Conservation (phyloP, 805 yeast genomes). For the Nakazawaea ishiwadae region DNA sequence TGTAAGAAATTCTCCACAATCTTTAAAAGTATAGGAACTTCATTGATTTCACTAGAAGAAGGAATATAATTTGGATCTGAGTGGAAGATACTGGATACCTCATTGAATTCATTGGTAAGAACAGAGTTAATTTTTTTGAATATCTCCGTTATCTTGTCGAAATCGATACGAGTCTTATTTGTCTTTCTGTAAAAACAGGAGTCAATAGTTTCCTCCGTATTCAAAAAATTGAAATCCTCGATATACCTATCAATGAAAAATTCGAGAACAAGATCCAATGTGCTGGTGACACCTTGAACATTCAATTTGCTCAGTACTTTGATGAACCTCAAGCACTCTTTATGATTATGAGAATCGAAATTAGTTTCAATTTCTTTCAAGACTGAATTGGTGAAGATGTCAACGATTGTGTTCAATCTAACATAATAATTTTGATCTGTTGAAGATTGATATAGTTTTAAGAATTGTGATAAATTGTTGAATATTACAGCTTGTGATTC, state of each 20-base stretch:
- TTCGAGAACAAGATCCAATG: slow-evolving; percentile 28
- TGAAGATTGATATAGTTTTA: too few relatives aligned
- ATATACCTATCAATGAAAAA: slow-evolving; percentile 26
- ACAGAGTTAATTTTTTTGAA: slow-evolving; percentile 18
- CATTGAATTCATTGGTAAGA: slow-evolving; percentile 23
- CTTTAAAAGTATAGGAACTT: slow-evolving; percentile 29
- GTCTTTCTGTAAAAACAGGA: slow-evolving; percentile 1
- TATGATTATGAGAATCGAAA: slow-evolving; percentile 41
- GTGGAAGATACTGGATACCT: slow-evolving; percentile 23
- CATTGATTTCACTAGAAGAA: slow-evolving; percentile 19
- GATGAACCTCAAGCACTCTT: slow-evolving; percentile 23
- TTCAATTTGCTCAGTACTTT: slow-evolving; percentile 23
- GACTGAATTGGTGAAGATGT: slow-evolving; percentile 68
- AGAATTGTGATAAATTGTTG: slow-evolving; percentile 23
- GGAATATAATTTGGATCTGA: not conserved
- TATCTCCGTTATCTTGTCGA: slow-evolving; percentile 18
- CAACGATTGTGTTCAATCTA: slow-evolving; percentile 49
- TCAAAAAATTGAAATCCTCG: slow-evolving; percentile 24
- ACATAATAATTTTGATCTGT: slow-evolving; percentile 25
- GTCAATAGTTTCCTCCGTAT: slow-evolving; percentile 18
- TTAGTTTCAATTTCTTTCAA: slow-evolving; percentile 63
- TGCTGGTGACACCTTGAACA: slow-evolving; percentile 28
- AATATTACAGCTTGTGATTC: slow-evolving; percentile 26
- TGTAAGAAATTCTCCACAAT: slow-evolving; percentile 29
- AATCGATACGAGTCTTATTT: slow-evolving; percentile 16